Evolutionary conservation across 2,329 filamentous ascomycete genomes (phyloP).

Genomic region (Didymella glomerata): DNA sequence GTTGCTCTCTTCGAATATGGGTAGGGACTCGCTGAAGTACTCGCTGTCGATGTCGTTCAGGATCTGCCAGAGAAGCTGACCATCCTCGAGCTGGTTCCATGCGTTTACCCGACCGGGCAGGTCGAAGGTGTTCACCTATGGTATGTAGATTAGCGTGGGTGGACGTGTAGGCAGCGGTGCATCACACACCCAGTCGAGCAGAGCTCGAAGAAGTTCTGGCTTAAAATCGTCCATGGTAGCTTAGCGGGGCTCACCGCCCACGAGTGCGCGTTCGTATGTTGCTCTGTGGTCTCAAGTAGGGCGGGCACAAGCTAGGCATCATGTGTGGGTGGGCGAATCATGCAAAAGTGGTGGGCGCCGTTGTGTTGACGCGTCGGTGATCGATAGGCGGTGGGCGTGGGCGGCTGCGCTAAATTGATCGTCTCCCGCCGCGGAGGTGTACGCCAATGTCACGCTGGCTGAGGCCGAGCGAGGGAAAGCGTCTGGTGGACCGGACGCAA

Average conservation of each 20-base stretch:
- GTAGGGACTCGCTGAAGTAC: constrained; percentile 59
- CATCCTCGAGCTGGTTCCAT: constrained; percentile 58
- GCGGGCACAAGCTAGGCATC: constrained; percentile 39
- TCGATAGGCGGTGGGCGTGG: constrained; percentile 24
- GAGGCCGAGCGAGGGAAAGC: constrained; percentile 7
- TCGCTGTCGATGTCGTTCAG: constrained; percentile 57
- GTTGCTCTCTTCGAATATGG: constrained; percentile 54
- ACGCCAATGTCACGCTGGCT: constrained; percentile 12
- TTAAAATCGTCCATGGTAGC: constrained; percentile 51
- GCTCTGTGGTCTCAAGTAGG: constrained; percentile 24
- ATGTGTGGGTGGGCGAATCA: constrained; percentile 33
- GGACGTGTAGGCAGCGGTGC: background rate
- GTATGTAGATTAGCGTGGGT: constrained; percentile 15
- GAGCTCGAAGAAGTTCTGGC: constrained; percentile 51
- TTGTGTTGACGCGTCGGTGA: constrained; percentile 36
- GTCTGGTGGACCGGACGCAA: background rate
- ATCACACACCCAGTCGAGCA: constrained; percentile 50
- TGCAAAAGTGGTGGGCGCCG: constrained; percentile 23
- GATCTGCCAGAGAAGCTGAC: constrained; percentile 58
- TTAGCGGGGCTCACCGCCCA: constrained; percentile 31
- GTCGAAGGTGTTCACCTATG: constrained; percentile 57
- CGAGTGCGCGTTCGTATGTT: constrained; percentile 25
- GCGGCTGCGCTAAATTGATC: constrained; percentile 29
- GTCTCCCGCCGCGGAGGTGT: constrained; percentile 25
- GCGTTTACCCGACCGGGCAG: constrained; percentile 47